Evolutionary conservation across 225 moss, liverwort and hornwort species (phyloP), one percentile per base, ranked within the genome.

Genomic region (Sphagnum tenellum): DNA sequence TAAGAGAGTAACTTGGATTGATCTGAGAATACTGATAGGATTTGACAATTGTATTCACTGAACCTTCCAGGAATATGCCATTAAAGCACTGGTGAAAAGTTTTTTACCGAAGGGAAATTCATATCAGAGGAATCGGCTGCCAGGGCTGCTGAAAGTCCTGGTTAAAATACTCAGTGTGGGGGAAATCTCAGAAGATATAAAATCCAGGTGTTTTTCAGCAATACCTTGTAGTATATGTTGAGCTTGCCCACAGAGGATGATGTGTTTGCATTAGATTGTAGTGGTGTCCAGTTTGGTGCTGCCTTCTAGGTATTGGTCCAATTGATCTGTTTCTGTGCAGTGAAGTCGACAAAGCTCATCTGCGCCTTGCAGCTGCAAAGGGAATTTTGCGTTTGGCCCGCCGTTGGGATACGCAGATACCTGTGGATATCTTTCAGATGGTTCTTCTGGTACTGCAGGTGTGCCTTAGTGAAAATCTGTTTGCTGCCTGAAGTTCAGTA

Each of bases 281-380:
- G 14, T 12, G 44, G 58, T 59, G 29, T 29, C 29, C 29, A 29
- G 29, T 29, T 29, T 29, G 29, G 29, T 29, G 29, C 29, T 29
- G 29, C 29, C 29, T 29, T 29, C 1, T 29, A 29, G 29, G 29
- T 29, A 29, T 1, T 29, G 29, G 29, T 29, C 29, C 29, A 29
- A 29, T 29, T 29, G 29, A 29, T 29, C 1, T 29, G 29, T 29
- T 29, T 29, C 29, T 29, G 65, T 12, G 59, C 96, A 98, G 96
- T 88, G 87, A 86, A 49, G 64, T 87, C 57, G 96, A 98, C 73
- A 98, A 87, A 79, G 88, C 83, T 45, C 86, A 98, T 75, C 74
- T 98, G 62, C 92, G 93, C 47, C 80, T 98, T 66, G 96, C 96
- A 70, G 87, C 96, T 70, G 96, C 93, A 12, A 93, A 98, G 70